A percentile compares a stretch with the other conserved stretches of the same genome.
Evolutionary conservation across 2,329 filamentous ascomycete species (phyloP).

Genomic region (Colletotrichum kahawae): DNA sequence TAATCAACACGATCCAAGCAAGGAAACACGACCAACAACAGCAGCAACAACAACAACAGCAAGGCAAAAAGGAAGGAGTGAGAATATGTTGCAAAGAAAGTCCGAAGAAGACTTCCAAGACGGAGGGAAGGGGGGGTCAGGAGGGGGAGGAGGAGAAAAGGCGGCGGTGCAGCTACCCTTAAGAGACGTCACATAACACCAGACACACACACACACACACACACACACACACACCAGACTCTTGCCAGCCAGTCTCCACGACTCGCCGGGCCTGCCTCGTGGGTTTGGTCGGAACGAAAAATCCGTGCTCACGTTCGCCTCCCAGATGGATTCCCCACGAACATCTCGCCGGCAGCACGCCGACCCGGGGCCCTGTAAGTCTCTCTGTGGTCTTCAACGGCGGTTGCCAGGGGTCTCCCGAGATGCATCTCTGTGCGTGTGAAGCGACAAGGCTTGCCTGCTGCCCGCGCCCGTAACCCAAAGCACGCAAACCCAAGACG

Average conservation of each 20-base stretch:
- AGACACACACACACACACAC: not conserved
- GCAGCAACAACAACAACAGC: not conserved
- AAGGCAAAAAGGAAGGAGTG: not conserved
- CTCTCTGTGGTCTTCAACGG: not conserved
- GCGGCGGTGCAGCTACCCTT: constrained; percentile 8
- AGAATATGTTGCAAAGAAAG: not conserved
- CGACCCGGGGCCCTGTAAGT: not conserved
- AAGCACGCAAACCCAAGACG: not conserved
- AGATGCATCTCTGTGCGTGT: not conserved
- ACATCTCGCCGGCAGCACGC: constrained; percentile 13
- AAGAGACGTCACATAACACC: constrained; percentile 15
- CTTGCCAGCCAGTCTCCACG: not conserved
- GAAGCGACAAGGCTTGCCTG: not conserved
- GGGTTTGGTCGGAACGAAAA: not conserved
- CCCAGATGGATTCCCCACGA: not conserved
- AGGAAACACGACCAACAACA: not conserved
- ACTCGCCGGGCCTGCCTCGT: not conserved
- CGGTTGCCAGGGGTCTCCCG: not conserved
- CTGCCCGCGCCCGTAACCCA: not conserved
- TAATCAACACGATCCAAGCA: constrained; percentile 9
- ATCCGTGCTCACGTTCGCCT: not conserved
- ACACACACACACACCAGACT: not conserved
- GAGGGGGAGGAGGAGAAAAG: not conserved
- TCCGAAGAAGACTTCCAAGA: not conserved
- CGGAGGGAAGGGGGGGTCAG: not conserved